These are phyloP conservation scores for Solanum stenotomum DNA, from an alignment of 257 asterid genomes.

Conservation along the genomic window DNA sequence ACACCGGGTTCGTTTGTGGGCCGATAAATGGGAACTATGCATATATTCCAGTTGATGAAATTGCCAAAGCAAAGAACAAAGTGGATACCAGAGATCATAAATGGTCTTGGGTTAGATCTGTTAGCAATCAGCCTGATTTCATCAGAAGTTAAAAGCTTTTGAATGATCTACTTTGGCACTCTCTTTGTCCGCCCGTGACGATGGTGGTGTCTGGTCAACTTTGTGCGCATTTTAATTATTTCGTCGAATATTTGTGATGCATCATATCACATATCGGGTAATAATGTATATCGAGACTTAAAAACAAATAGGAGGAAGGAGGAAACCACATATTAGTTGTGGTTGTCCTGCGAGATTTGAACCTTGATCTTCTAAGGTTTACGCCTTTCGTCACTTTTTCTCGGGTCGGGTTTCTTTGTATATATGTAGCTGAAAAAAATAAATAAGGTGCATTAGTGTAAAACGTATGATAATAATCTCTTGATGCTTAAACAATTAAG, in stretches of 20 bases:
- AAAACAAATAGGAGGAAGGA: not conserved
- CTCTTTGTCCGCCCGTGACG: not conserved
- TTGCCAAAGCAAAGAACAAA: constrained; percentile 49
- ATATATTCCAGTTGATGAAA: constrained; percentile 69
- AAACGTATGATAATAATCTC: not conserved
- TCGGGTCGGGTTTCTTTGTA: not conserved
- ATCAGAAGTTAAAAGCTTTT: not conserved
- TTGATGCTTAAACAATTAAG: not conserved
- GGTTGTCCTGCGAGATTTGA: not conserved
- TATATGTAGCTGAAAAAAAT: not conserved
- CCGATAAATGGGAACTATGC: constrained; percentile 66
- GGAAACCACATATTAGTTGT: not conserved
- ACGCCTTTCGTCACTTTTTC: not conserved
- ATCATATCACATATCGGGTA: not conserved
- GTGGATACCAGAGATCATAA: constrained; percentile 57
- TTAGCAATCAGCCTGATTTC: constrained; percentile 80
- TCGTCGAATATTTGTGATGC: not conserved
- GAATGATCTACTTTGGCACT: not conserved
- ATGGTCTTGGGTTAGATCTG: constrained; percentile 90
- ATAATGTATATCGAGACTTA: not conserved
- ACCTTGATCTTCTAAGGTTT: not conserved
- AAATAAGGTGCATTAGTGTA: not conserved
- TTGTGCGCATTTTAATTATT: not conserved
- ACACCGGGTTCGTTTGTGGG: constrained; percentile 65
- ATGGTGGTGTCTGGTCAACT: not conserved